Evolutionary conservation across 352 stramenopile genomes (phyloP).

Genomic region (Elongisporangium undulatum): DNA sequence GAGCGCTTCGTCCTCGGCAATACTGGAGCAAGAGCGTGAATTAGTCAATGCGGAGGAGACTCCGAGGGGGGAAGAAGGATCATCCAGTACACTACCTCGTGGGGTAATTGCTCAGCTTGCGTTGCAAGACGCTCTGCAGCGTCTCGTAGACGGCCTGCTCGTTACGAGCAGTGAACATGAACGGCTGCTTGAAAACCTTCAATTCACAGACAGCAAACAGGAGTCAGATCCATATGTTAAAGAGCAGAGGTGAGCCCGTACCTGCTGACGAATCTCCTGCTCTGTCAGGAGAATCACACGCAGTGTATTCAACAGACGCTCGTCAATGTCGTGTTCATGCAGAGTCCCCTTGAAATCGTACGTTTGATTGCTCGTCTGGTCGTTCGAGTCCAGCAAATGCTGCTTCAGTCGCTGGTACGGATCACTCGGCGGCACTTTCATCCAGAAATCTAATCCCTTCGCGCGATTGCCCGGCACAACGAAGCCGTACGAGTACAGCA

Average conservation of each 20-base stretch:
- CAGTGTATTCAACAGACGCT: constrained; percentile 51
- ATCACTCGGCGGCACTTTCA: constrained; percentile 51
- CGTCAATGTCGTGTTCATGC: constrained; percentile 42
- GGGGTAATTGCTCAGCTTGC: constrained; percentile 36
- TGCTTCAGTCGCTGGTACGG: constrained; percentile 58
- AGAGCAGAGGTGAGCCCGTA: no score
- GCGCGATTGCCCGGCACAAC: constrained; percentile 31
- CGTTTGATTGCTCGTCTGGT: constrained; percentile 50
- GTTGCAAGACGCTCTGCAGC: constrained; percentile 30
- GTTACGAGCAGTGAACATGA: constrained; percentile 40
- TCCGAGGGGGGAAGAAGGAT: background rate
- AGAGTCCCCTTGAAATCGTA: constrained; percentile 75
- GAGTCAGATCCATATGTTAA: no score
- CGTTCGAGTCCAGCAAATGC: constrained; percentile 48
- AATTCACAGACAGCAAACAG: background rate
- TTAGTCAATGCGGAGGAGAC: background rate
- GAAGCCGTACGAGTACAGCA: constrained; percentile 80
- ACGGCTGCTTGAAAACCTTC: constrained; percentile 7
- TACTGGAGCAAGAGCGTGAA: constrained; percentile 13
- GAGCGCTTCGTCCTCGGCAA: constrained; percentile 37
- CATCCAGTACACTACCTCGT: constrained; percentile 36
- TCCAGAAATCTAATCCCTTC: constrained; percentile 65
- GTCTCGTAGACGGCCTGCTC: constrained; percentile 53
- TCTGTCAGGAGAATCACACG: constrained; percentile 55
- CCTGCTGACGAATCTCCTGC: constrained; percentile 39